Conservation (phyloP, 768 basidiomycete species). For the Tubosaeta sp. region DNA sequence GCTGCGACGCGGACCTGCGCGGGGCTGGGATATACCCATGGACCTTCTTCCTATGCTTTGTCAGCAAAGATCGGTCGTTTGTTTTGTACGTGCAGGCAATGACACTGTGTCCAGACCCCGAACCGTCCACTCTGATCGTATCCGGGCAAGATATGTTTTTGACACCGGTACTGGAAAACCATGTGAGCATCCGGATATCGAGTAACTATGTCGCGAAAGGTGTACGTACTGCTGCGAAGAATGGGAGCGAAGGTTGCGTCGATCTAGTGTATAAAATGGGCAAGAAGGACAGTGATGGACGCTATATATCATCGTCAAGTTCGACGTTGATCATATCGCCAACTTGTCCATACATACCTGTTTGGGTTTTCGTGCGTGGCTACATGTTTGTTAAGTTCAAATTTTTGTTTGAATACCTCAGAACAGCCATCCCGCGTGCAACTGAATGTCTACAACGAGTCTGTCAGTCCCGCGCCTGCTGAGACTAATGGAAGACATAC, state of each 20-base stretch:
- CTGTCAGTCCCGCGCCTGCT: neutral
- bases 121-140: too few relatives aligned
- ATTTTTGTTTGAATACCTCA: neutral
- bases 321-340: neutral
- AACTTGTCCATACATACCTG: neutral
- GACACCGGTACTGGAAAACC: slow-evolving; percentile 10
- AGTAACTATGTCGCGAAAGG: too few relatives aligned
- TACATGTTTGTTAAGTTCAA: neutral
- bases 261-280: slow-evolving; percentile 4
- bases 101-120: too few relatives aligned
- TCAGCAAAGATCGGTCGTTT: slow-evolving; percentile 12
- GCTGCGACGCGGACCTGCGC: too few relatives aligned
- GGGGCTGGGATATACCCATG: slow-evolving; percentile 14
- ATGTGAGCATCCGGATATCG: neutral
- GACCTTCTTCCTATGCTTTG: slow-evolving; percentile 7
- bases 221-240: slow-evolving; percentile 8
- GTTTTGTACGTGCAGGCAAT: slow-evolving; percentile 9
- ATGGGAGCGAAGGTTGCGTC: slow-evolving; percentile 6
- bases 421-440: neutral
- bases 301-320: neutral
- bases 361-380: neutral
- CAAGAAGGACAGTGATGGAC: slow-evolving; percentile 7
- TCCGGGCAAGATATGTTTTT: neutral
- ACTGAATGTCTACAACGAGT: neutral
- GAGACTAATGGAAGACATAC: neutral